phyloP scores from a whole-genome alignment of 2,329 filamentous ascomycete species.

The Cladosporium sp. region DNA sequence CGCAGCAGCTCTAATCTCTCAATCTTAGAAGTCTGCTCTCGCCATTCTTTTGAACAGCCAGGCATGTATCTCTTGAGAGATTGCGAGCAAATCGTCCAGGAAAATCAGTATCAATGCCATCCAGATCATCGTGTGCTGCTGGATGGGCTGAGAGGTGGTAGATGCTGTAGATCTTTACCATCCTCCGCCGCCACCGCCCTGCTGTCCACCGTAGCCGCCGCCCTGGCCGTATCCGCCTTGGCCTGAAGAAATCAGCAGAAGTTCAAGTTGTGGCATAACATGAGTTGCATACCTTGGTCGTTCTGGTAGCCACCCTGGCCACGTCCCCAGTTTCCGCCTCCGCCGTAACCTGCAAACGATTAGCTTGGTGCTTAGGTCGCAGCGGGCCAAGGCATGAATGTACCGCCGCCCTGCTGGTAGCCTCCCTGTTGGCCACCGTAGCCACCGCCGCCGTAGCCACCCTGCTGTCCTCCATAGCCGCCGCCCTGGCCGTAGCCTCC shows the following conservation, averaged over 20 bases:
- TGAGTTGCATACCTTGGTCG: not conserved
- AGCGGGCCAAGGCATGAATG: not conserved
- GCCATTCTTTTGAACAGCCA: not conserved
- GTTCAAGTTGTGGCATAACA: not conserved
- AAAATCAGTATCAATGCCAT: not conserved
- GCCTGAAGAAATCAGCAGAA: conserved; percentile 17
- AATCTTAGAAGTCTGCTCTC: not conserved
- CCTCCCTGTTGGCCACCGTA: conserved; percentile 20
- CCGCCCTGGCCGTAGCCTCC: conserved; percentile 21
- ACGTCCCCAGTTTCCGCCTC: conserved; percentile 10
- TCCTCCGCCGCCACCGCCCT: conserved; percentile 22
- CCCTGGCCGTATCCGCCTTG: conserved; percentile 26
- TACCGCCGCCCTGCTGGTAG: conserved; percentile 11
- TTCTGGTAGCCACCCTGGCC: conserved; percentile 9
- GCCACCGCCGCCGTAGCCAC: conserved; percentile 18
- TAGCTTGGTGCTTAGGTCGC: not conserved
- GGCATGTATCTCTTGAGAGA: conserved; percentile 7
- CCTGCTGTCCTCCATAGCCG: conserved; percentile 19
- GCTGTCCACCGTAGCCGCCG: conserved; percentile 26
- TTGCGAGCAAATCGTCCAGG: not conserved
- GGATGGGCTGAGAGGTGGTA: not conserved
- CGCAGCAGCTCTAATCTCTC: conserved; percentile 13
- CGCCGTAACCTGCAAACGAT: conserved; percentile 3
- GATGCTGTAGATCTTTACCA: conserved; percentile 5
- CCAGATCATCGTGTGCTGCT: not conserved